These are phyloP conservation scores for Paraphysoderma sedebokerense DNA, from an alignment of 371 early-diverging fungal species.

Conservation along the genomic window DNA sequence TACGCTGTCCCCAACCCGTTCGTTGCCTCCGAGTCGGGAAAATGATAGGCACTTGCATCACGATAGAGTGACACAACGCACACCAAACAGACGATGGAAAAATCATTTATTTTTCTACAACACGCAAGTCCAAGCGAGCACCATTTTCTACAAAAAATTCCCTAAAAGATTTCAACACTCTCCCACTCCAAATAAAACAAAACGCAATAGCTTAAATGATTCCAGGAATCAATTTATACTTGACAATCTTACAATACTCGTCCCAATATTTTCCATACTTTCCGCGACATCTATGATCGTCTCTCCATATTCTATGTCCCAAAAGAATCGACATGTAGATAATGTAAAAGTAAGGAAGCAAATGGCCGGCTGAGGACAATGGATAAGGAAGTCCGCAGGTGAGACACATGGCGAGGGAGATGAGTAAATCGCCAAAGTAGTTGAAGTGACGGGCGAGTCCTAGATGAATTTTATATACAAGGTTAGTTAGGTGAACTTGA, in stretches of 20 bases:
- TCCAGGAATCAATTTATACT: slow-evolving; percentile 37
- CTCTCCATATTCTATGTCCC: slow-evolving; percentile 40
- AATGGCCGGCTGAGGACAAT: no score
- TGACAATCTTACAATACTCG: slow-evolving; percentile 36
- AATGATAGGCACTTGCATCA: no score
- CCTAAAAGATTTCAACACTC: no score
- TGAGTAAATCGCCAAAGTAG: slow-evolving; percentile 54
- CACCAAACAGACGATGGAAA: no score
- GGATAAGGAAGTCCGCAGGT: slow-evolving; percentile 37
- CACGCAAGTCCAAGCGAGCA: no score
- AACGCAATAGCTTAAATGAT: slow-evolving; percentile 9
- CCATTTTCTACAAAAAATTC: no score
- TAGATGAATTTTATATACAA: slow-evolving; percentile 6
- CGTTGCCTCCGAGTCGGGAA: no score
- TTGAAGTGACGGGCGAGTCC: slow-evolving; percentile 57
- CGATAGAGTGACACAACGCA: no score
- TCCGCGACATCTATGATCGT: slow-evolving; percentile 40
- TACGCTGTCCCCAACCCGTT: no score
- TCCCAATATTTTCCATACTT: slow-evolving; percentile 66
- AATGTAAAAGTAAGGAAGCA: slow-evolving; percentile 53
- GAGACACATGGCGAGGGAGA: slow-evolving; percentile 46
- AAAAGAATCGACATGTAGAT: slow-evolving; percentile 51
- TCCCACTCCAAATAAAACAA: no score
- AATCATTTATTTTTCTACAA: no score
- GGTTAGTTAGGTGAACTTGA: slow-evolving; percentile 1